These are phyloP conservation scores for Chrysanthemum lavandulifolium DNA, from an alignment of 129 eudicot species.

Conservation along the genomic window DNA sequence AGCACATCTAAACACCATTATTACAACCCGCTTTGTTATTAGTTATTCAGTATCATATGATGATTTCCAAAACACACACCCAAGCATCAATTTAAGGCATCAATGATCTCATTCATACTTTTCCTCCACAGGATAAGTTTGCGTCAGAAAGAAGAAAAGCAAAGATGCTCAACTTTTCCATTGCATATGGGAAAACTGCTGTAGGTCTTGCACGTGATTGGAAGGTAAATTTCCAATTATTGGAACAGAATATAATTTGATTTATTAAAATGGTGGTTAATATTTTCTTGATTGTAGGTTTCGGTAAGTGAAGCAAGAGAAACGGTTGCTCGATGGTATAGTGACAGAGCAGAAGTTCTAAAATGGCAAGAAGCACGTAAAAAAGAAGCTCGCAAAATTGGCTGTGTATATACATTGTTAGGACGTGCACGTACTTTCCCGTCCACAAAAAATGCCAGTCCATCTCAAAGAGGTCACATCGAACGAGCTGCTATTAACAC, in stretches of 20 bases:
- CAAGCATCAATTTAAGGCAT: neutral
- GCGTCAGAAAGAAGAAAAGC: slow-evolving; percentile 98
- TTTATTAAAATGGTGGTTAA: neutral
- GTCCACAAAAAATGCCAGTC: slow-evolving; percentile 38
- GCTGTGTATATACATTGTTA: slow-evolving; percentile 68
- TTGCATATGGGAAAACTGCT: slow-evolving; percentile 93
- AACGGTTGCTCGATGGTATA: slow-evolving; percentile 89
- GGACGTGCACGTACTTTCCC: slow-evolving; percentile 93
- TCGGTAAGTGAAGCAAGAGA: slow-evolving; percentile 78
- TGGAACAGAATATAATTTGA: neutral
- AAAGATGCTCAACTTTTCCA: slow-evolving; percentile 95
- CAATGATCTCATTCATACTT: neutral
- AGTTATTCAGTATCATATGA: neutral
- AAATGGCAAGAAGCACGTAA: slow-evolving; percentile 83
- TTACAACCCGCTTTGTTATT: no score
- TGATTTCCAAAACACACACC: neutral
- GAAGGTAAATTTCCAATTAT: slow-evolving; percentile 48
- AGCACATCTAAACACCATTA: neutral
- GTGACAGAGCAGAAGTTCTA: slow-evolving; percentile 84
- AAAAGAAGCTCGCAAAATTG: slow-evolving; percentile 51
- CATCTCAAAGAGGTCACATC: slow-evolving; percentile 60
- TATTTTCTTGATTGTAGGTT: slow-evolving; percentile 48
- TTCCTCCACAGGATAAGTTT: slow-evolving; percentile 65
- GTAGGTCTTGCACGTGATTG: slow-evolving; percentile 93
- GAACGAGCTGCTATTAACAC: slow-evolving; percentile 99